Base-by-base conservation (phyloP, 768 basidiomycete species). In the Peribolospora baueri region DNA sequence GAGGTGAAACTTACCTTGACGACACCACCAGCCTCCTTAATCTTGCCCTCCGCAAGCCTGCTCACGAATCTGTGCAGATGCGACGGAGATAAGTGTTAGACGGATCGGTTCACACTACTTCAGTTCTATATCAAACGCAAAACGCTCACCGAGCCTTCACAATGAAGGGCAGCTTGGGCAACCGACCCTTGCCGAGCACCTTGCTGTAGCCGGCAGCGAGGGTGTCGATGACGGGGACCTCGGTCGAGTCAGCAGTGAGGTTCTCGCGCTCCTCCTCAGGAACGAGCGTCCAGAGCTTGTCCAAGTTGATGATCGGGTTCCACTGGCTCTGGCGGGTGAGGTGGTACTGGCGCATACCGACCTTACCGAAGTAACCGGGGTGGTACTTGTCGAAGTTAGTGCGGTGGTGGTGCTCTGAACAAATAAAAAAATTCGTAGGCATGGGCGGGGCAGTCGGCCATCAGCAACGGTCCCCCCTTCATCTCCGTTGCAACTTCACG, bases 321-420 rank as follows among this genome's bases (percentile, higher is more conserved):
- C 86, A 93, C 71, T 79, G 75, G 62, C 75, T 70, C 71, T 93
- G 93, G 71, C 80, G 81, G 55, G 84, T 87, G 60, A 87, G 71
- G 70, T 98, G 93, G 84, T 82, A 98, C 71, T 81, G 81, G 68
- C 93, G 80, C 91, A 98, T 98, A 85, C 93, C 93, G 69, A 67
- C 65, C 56, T 60, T 60, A 45, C 90, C 90, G 70, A 91, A 97
- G 86, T 95, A 95, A 84, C 90, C 90, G 70, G 88, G 88, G 73
- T 95, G 90, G 82, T 87, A 95, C 74, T 71, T 65, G 51, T 62
- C 65, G 55, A 65, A 66, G 57, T 64, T 64, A 58, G 60, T 65
- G 46, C 64, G 75, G 80, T 98, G 93, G 76, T 98, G 93, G 74
- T 97, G 91, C 73, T 80, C 45, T 46, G 45, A 46, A 8, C 45